These are phyloP conservation scores for Trifolium pratense DNA, from an alignment of 306 rosid genomes.

Conservation along the genomic window DNA sequence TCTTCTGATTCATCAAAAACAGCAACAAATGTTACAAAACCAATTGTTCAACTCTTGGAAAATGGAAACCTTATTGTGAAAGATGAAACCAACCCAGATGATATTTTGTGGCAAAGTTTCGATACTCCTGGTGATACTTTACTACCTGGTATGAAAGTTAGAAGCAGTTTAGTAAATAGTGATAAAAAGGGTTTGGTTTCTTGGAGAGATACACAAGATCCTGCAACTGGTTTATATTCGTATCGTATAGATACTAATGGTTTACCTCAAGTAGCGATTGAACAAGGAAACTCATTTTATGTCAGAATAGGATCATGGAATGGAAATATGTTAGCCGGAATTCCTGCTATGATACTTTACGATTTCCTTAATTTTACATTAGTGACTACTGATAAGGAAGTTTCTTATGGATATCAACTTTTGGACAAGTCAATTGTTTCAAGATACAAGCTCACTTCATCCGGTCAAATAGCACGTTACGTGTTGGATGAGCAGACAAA, in stretches of 20 bases:
- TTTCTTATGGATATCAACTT: conserved; percentile 40
- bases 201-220: conserved; percentile 40
- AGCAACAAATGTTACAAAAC: background rate
- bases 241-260: conserved; percentile 40
- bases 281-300: background rate
- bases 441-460: conserved; percentile 19
- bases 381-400: conserved; percentile 37
- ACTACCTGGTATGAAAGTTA: conserved; percentile 34
- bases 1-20: conserved; percentile 35
- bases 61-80: conserved; percentile 49
- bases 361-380: conserved; percentile 32
- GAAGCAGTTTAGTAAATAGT: conserved; percentile 15
- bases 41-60: conserved; percentile 46
- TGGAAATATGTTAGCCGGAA: conserved; percentile 39
- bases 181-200: conserved; percentile 15
- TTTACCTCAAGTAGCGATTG: conserved; percentile 37
- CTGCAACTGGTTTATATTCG: conserved; percentile 31
- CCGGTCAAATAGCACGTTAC: conserved; percentile 27
- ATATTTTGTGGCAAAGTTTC: conserved; percentile 52
- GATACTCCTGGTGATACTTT: conserved; percentile 44
- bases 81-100: conserved; percentile 22
- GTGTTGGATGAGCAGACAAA: background rate
- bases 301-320: conserved; percentile 44
- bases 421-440: conserved; percentile 19
- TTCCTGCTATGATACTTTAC: conserved; percentile 10